Conservation (phyloP, 2,329 filamentous ascomycete species). For the Curvularia sp. region DNA sequence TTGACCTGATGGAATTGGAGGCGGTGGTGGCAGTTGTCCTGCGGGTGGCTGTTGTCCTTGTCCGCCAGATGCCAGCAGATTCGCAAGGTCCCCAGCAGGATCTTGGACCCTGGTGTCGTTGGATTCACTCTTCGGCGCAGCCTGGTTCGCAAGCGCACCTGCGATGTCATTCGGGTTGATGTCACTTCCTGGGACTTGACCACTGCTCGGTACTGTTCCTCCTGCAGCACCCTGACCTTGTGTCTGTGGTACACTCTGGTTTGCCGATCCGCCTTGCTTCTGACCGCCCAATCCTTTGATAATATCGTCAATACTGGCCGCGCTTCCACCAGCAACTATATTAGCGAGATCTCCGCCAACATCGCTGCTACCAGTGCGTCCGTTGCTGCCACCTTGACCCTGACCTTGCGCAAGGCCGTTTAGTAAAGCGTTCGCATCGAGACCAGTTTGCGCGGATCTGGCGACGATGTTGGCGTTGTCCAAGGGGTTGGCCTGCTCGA, state of each 20-base stretch:
- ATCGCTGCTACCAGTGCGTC: conserved; percentile 16
- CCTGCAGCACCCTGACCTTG: conserved; percentile 17
- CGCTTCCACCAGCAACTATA: conserved; percentile 28
- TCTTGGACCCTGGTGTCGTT: conserved; percentile 4
- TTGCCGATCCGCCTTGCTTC: conserved; percentile 16
- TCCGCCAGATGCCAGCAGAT: conserved; percentile 16
- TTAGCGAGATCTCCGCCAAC: conserved; percentile 27
- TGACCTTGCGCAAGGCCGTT: conserved; percentile 24
- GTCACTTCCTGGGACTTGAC: conserved; percentile 4
- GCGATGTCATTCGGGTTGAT: conserved; percentile 10
- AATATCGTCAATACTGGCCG: conserved; percentile 19
- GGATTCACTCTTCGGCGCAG: conserved; percentile 4
- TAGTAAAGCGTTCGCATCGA: conserved; percentile 31
- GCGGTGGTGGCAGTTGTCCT: neutral
- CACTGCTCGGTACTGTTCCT: neutral
- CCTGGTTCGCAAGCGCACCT: conserved; percentile 13
- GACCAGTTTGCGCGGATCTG: conserved; percentile 24
- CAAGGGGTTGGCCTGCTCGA: conserved; percentile 17
- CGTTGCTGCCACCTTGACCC: conserved; percentile 12
- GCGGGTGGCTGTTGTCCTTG: conserved; percentile 10
- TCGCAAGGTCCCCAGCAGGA: conserved; percentile 14
- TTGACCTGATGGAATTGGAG: too few species aligned
- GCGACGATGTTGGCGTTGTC: conserved; percentile 20
- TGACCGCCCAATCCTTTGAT: conserved; percentile 22
- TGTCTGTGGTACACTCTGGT: conserved; percentile 14